Base-by-base conservation (phyloP, 345 rosid species). In the Noccaea caerulescens region DNA sequence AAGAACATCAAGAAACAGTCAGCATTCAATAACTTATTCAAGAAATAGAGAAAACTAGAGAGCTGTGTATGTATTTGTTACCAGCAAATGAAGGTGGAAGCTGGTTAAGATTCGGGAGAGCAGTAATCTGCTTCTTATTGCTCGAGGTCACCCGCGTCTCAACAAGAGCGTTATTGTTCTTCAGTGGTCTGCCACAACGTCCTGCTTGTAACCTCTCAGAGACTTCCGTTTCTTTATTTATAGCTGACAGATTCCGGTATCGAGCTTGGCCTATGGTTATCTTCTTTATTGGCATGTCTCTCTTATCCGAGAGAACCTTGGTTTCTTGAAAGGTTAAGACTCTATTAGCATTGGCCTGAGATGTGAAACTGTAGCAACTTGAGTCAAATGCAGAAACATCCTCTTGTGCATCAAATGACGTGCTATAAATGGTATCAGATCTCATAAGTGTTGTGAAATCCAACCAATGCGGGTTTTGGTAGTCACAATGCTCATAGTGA, bases 211-310 rank as follows among this genome's bases (percentile, higher is more conserved):
- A 45, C 42, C 66, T 71, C 65, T 66, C 70, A 59, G 65, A 52
- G 10, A 54, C 55, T 45, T 71, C 72, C 61, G 66, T 54, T 58
- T 69, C 42, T 69, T 73, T 76, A 62, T 68, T 80, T 34, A 80
- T 62, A 18, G 96, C 84, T 72, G 80, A 77, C 63, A 75, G 58
- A 69, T 77, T 84, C 18, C 78, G 76, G 57, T 39, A 72, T 54
- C 80, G 81, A 41, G 86, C 79, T 57, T 76, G 79, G 46, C 78
- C 83, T 78, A 72, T 82, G 46, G 91, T 82, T 84, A 80, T 84
- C 76, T 84, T 87, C 76, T 80, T 88, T 50, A 77, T 75, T 16
- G 82, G 62, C 13, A 67, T 75, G 50, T 82, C 81, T 66, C 32
- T 76, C 69, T 77, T 80, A 51, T 58, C 59, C 25, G 78, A 51